A percentile compares a stretch with the other conserved stretches of the same genome.
phyloP scores from a whole-genome alignment of 257 asterid genomes.

The Eustoma russellianum region DNA sequence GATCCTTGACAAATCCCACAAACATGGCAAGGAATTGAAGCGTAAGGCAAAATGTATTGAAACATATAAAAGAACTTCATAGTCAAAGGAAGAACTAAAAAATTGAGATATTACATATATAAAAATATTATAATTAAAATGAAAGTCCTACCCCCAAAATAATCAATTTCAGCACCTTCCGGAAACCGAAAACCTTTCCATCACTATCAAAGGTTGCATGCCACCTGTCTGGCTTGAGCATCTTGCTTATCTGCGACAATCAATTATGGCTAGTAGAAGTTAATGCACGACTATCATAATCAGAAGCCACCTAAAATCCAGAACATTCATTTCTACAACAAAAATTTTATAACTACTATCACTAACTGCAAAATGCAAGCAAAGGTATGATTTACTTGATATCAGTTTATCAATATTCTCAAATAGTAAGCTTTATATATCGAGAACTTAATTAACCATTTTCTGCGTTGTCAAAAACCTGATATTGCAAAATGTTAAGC shows the following conservation, averaged over 20 bases:
- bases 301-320: not conserved
- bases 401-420: not conserved
- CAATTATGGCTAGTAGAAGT: slow-evolving; percentile 1
- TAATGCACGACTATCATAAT: not conserved
- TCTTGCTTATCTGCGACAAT: slow-evolving; percentile 57
- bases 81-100: not conserved
- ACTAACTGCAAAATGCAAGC: not conserved
- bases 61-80: too few species aligned
- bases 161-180: slow-evolving; percentile 73
- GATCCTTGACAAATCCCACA: too few species aligned
- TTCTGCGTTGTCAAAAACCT: not conserved
- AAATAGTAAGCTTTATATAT: slow-evolving; percentile 2
- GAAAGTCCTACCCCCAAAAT: slow-evolving; percentile 66
- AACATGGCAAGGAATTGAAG: too few species aligned
- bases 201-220: slow-evolving; percentile 76
- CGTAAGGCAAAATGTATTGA: too few species aligned
- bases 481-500: not conserved
- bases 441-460: not conserved
- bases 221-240: slow-evolving; percentile 99
- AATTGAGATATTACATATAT: slow-evolving; percentile 3
- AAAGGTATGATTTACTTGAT: not conserved
- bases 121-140: not conserved
- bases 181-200: slow-evolving; percentile 84
- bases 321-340: not conserved
- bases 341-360: not conserved